Evolutionary conservation across 1,139 yeast species (phyloP).

Genomic region (Arxiozyma slooffiae): DNA sequence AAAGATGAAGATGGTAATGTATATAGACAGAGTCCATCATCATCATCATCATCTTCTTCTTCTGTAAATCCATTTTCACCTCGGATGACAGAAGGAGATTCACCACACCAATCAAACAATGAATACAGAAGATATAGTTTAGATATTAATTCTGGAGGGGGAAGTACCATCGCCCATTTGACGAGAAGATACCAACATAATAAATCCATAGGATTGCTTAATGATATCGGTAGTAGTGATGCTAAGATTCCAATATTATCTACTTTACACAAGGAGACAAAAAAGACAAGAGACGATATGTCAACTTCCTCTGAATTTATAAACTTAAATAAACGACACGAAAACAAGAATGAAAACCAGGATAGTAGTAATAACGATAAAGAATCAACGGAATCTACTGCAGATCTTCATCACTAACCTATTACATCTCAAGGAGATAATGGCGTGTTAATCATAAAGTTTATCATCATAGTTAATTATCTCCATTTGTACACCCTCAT

Average conservation of each 20-base stretch:
- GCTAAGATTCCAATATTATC: background rate
- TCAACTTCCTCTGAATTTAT: background rate
- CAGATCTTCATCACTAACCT: background rate
- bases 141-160: background rate
- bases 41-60: background rate
- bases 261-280: background rate
- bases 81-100: background rate
- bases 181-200: background rate
- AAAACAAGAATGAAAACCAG: background rate
- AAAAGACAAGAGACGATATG: background rate
- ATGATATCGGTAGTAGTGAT: background rate
- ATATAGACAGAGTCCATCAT: background rate
- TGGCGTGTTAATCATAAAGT: background rate
- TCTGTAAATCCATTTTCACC: conserved; percentile 2
- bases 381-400: background rate
- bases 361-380: too few species aligned
- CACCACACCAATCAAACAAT: background rate
- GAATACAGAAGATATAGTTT: conserved; percentile 7
- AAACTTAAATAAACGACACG: background rate
- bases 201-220: background rate
- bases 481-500: background rate
- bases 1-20: background rate
- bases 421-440: background rate
- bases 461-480: background rate
- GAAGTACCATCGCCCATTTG: background rate